phyloP scores from a whole-genome alignment of 2,329 filamentous ascomycete species.

The Hypoxylon sp. region DNA sequence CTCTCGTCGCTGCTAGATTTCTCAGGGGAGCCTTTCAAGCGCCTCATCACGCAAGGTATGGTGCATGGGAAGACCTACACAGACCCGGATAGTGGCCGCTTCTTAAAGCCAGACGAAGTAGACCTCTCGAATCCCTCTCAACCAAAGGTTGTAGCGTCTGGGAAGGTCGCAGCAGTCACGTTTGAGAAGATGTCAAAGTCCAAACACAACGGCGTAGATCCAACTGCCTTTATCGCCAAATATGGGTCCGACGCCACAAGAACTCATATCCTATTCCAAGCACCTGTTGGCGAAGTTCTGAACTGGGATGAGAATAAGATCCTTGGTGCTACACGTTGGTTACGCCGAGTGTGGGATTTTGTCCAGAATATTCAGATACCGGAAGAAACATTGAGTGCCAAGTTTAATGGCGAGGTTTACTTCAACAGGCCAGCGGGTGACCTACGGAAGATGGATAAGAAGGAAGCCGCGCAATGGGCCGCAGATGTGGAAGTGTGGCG shows the following conservation, averaged over 20 bases:
- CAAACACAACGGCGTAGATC: slow-evolving; percentile 92
- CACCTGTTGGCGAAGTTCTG: slow-evolving; percentile 84
- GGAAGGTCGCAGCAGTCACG: slow-evolving; percentile 70
- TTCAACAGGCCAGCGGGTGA: slow-evolving; percentile 56
- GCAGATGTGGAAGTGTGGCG: slow-evolving; percentile 71
- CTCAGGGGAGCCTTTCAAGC: slow-evolving; percentile 79
- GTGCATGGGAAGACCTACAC: slow-evolving; percentile 89
- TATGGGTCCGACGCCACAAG: slow-evolving; percentile 88
- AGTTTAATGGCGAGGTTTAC: slow-evolving; percentile 54
- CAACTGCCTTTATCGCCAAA: slow-evolving; percentile 76
- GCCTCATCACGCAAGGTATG: slow-evolving; percentile 92
- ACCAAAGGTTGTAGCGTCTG: slow-evolving; percentile 74
- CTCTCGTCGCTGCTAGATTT: slow-evolving; percentile 29
- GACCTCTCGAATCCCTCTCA: slow-evolving; percentile 69
- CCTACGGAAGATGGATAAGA: slow-evolving; percentile 52
- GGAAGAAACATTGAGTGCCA: background rate
- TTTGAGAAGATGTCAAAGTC: slow-evolving; percentile 98
- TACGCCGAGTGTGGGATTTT: slow-evolving; percentile 75
- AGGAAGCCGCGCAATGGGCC: slow-evolving; percentile 57
- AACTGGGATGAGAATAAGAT: slow-evolving; percentile 92
- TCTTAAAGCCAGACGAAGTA: slow-evolving; percentile 82
- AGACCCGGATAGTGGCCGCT: slow-evolving; percentile 80
- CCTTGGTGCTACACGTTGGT: slow-evolving; percentile 84
- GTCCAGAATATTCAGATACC: slow-evolving; percentile 55
- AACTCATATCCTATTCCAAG: slow-evolving; percentile 90